Percentiles rank a stretch among this genome's conserved stretches.
phyloP scores from a whole-genome alignment of 192 early-diverging fungal genomes.

The Mortierella hygrophila region DNA sequence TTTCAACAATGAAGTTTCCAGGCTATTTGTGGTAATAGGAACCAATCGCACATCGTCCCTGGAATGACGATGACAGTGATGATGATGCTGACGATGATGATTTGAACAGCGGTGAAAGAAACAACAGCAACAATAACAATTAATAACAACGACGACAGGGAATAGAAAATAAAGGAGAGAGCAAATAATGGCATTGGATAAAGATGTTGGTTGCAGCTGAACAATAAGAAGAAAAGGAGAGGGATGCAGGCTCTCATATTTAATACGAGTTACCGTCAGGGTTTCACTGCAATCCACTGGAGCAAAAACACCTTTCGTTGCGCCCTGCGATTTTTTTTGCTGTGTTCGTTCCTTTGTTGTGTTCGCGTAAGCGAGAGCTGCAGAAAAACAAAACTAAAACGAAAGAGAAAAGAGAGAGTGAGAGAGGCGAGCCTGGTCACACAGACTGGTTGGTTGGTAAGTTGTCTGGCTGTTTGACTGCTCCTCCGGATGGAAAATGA shows the following conservation, averaged over 20 bases:
- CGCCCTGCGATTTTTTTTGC: neutral
- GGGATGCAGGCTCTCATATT: neutral
- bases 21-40: neutral
- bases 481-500: neutral
- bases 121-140: neutral
- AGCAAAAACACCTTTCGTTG: neutral
- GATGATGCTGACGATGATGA: neutral
- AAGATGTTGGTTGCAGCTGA: neutral
- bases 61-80: neutral
- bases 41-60: neutral
- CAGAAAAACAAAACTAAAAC: neutral
- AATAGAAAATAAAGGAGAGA: neutral
- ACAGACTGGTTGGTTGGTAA: neutral
- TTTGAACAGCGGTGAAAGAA: too few species aligned
- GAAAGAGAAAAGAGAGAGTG: neutral
- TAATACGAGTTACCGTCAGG: neutral
- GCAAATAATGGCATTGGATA: neutral
- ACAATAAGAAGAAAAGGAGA: neutral
- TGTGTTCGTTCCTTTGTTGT: neutral
- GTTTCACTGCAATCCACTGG: neutral
- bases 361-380: neutral
- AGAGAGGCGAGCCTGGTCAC: neutral
- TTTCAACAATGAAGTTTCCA: neutral
- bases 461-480: too few species aligned
- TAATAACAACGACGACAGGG: neutral